Conservation (phyloP, 768 basidiomycete genomes). For the Scleroderma bovista region DNA sequence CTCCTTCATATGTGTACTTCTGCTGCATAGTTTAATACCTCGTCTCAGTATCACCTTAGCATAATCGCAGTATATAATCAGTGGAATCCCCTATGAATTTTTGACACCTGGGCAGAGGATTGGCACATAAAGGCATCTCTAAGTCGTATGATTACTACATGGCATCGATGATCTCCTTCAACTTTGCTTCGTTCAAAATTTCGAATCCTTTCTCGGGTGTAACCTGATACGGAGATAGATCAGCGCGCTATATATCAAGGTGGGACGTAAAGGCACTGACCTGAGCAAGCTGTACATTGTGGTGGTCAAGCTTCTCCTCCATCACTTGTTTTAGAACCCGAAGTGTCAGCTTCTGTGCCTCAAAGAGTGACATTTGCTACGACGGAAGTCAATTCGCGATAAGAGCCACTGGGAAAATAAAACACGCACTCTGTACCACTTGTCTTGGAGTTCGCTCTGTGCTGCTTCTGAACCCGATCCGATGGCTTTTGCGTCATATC, state of each 20-base stretch:
- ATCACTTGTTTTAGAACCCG: conserved; percentile 97
- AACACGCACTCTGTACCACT: conserved; percentile 80
- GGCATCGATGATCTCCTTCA: conserved; percentile 81
- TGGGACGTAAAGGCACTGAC: conserved; percentile 34
- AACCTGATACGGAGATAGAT: conserved; percentile 45
- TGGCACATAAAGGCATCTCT: background rate
- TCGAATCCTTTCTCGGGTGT: conserved; percentile 79
- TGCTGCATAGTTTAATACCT: conserved; percentile 8
- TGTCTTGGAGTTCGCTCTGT: conserved; percentile 94
- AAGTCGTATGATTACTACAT: conserved; percentile 47
- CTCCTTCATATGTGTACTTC: conserved; percentile 5
- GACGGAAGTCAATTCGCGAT: conserved; percentile 1
- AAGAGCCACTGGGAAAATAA: background rate
- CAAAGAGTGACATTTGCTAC: conserved; percentile 88
- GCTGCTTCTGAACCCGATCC: conserved; percentile 98
- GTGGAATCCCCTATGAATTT: background rate
- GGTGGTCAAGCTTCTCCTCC: conserved; percentile 99
- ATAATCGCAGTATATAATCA: background rate
- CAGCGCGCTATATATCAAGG: background rate
- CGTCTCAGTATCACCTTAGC: conserved; percentile 6
- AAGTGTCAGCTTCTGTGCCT: conserved; percentile 83
- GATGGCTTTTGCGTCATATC: conserved; percentile 97
- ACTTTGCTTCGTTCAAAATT: conserved; percentile 73
- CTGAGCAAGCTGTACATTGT: conserved; percentile 97
- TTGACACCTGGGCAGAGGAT: background rate